Base-by-base conservation (phyloP, 2,329 filamentous ascomycete species). In the Teratosphaeria gauchensis region DNA sequence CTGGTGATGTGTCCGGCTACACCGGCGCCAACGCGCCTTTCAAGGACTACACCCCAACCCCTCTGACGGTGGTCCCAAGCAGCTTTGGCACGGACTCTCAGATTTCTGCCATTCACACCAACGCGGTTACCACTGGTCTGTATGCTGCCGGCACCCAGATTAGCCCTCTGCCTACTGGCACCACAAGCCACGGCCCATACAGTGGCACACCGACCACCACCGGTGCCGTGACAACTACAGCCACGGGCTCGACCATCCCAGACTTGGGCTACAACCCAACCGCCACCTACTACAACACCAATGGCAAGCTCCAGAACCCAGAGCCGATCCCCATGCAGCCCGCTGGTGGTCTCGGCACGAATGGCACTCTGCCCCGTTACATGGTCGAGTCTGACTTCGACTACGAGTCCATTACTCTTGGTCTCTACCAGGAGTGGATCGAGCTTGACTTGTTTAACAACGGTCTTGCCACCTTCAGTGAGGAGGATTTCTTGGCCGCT, bases 361-460 rank as follows among this genome's bases (percentile, higher is more conserved):
- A 92, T 61, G 88, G 88, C n/a, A 82, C 84, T 0, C 79, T 81
- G 51, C 89, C 89, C 1, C 83, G 90, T 1, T 92, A 92, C 73
- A 84, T 87, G 61, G 85, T 89, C 0, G 80, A 89, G 66, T 89
- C 86, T 63, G 90, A 95, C 68, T 94, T 91, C 68, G 90, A 94
- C 72, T 94, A 87, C 70, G 81, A 92, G 70, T 91, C 88, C 0
- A 79, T 94, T 32, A 81, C 84, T 0, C 77, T 94, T 12, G 88
- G 82, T 12, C 77, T 92, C 0, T 92, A 92, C 69, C 87, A 91
- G 66, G 89, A 94, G 73, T 94, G 84, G 82, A 90, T 92, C 57
- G 89, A 94, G 74, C 79, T 94, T 1, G 90, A 94, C 69, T 79
- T 90, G 14, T 94, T 94, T 80, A 85, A 89, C 72, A 84, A 87